phyloP scores from a whole-genome alignment of 148 eudicot species.

The Mesembryanthemum crystallinum region DNA sequence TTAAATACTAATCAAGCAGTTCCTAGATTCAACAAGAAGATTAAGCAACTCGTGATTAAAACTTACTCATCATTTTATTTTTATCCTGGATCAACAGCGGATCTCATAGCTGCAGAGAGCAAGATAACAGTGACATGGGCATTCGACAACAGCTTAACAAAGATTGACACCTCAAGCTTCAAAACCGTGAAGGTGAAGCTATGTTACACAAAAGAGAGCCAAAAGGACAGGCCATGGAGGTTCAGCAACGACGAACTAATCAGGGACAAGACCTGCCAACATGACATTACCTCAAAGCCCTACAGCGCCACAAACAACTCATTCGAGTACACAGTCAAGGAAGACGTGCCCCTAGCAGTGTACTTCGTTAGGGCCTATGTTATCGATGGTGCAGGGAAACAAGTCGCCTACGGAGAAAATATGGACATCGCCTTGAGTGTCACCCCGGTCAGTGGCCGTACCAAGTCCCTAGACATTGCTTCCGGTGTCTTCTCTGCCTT shows the following conservation, averaged over 20 bases:
- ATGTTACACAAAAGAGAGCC: constrained; percentile 67
- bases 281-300: constrained; percentile 28
- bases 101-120: constrained; percentile 45
- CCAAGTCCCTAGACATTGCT: constrained; percentile 58
- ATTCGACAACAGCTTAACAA: constrained; percentile 23
- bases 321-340: constrained; percentile 38
- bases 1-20: too few species aligned
- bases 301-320: constrained; percentile 36
- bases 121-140: constrained; percentile 55
- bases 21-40: too few species aligned
- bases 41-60: too few species aligned
- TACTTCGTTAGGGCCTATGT: constrained; percentile 70
- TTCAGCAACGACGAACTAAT: constrained; percentile 40
- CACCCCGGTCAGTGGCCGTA: constrained; percentile 59
- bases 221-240: constrained; percentile 75
- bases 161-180: constrained; percentile 41
- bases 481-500: constrained; percentile 62
- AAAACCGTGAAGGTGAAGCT: constrained; percentile 55
- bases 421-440: constrained; percentile 33
- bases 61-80: too few species aligned
- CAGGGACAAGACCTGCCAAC: constrained; percentile 81
- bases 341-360: constrained; percentile 53
- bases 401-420: constrained; percentile 61
- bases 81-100: constrained; percentile 13
- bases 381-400: constrained; percentile 24